Conservation (phyloP, 2,329 filamentous ascomycete genomes). For the Berkeleyomyces rouxiae region DNA sequence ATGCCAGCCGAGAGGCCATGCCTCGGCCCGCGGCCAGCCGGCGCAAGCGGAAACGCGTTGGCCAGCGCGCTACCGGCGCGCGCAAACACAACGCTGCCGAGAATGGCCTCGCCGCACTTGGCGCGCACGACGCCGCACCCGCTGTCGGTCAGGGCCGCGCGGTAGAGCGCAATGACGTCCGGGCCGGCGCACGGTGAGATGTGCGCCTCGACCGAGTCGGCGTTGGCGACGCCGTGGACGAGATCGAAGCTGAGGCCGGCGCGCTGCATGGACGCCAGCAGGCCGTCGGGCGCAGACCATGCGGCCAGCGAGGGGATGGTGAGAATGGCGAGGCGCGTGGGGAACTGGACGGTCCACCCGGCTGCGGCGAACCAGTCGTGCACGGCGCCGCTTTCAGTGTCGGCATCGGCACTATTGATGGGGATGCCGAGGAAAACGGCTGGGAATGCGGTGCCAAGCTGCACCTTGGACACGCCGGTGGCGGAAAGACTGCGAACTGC, state of each 20-base stretch:
- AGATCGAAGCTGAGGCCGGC: slow-evolving; percentile 67
- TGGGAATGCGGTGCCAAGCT: slow-evolving; percentile 65
- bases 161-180: slow-evolving; percentile 66
- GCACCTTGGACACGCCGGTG: slow-evolving; percentile 58
- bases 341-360: slow-evolving; percentile 63
- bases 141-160: slow-evolving; percentile 50
- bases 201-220: slow-evolving; percentile 52
- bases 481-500: slow-evolving; percentile 57
- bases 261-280: slow-evolving; percentile 55
- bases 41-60: neutral
- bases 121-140: slow-evolving; percentile 71
- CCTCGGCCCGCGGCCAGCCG: slow-evolving; percentile 13
- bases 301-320: slow-evolving; percentile 52
- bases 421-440: slow-evolving; percentile 80
- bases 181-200: slow-evolving; percentile 52
- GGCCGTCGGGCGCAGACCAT: slow-evolving; percentile 62
- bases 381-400: slow-evolving; percentile 23
- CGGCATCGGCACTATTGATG: slow-evolving; percentile 20
- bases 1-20: slow-evolving; percentile 46
- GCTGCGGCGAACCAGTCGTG: slow-evolving; percentile 77
- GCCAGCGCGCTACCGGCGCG: slow-evolving; percentile 14
- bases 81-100: slow-evolving; percentile 5
- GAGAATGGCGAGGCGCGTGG: slow-evolving; percentile 46
- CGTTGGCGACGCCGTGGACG: slow-evolving; percentile 63
- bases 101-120: slow-evolving; percentile 47